Evolutionary conservation across 345 rosid species (phyloP), one percentile per base, ranked within the genome.

Genomic region (Murraya koenigii): DNA sequence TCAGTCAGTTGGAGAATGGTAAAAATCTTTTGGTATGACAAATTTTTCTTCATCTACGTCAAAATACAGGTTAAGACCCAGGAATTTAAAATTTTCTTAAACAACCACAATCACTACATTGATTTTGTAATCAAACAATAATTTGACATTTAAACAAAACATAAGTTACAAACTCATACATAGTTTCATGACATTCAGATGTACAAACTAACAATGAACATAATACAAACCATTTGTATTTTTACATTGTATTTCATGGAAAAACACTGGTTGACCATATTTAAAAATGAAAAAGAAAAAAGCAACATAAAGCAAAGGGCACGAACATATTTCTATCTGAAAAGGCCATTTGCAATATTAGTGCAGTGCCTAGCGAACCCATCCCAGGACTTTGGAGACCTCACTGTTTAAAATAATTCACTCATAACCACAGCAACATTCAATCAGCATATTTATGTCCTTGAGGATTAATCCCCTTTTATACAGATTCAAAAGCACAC

Each of bases 171-270:
- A 41, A 41, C 7, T n/a, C 38, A 39, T 10, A 58, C 77, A 47
- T 63, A 49, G 62, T 32, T 61, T 70, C 72, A 47, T 5, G 62
- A 71, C 72, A 58, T 30, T n/a, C 4, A 56, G 71, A 78, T 75
- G 60, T 62, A 80, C 79, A 61, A 69, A 39, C 13, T 39, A 30
- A 14, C 73, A 44, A 52, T 3, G 10, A 55, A 41, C 38, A 79
- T 74, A 56, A 64, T 77, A 69, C 75, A 69, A 58, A 56, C 62
- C 52, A 17, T 52, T 52, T 17, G 22, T 70, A 23, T 56, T 58
- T 62, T 54, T 44, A 39, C 28, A 80, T 59, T 75, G 77, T 59
- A 66, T 44, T 52, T 59, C 74, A 69, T 41, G 56, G 64, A 61
- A 10, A 61, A 59, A 35, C 19, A 63, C 60, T 8, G 65, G 25